A percentile compares a stretch with the other conserved stretches of the same genome.
Evolutionary conservation across 352 stramenopile species (phyloP).

Genomic region (Thalassiosira ordinaria): DNA sequence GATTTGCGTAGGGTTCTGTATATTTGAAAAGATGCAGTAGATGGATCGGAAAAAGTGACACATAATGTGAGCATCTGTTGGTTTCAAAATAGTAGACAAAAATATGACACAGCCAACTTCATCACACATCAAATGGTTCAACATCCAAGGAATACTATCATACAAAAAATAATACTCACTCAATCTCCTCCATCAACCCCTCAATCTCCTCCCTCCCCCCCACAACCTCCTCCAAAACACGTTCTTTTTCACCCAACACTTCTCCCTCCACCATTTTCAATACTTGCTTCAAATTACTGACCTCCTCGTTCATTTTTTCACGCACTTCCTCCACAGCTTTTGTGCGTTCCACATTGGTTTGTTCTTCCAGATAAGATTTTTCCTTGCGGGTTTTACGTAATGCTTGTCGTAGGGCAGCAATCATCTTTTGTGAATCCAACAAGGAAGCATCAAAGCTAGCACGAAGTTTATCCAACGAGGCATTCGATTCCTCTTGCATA

Average conservation of each 20-base stretch:
- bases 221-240: not conserved
- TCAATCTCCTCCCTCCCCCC: conserved; percentile 37
- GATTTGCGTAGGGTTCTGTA: conserved; percentile 40
- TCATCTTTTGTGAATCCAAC: conserved; percentile 28
- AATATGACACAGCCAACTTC: not conserved
- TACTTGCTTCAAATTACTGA: conserved; percentile 40
- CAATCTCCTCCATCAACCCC: conserved; percentile 42
- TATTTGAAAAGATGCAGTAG: not conserved
- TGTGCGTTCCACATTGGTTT: not conserved
- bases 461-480: not conserved
- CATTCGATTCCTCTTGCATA: not conserved
- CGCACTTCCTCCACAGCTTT: conserved; percentile 23
- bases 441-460: too few species aligned
- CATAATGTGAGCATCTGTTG: not conserved
- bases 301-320: conserved; percentile 36
- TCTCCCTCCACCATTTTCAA: conserved; percentile 23
- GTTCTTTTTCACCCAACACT: conserved; percentile 39
- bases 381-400: conserved; percentile 42
- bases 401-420: conserved; percentile 7
- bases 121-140: conserved; percentile 4
- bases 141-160: too few species aligned
- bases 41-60: not conserved
- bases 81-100: not conserved
- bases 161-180: conserved; percentile 36
- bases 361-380: not conserved